Evolutionary conservation across 371 early-diverging fungal genomes (phyloP).

Genomic region (Chytridiales sp.): DNA sequence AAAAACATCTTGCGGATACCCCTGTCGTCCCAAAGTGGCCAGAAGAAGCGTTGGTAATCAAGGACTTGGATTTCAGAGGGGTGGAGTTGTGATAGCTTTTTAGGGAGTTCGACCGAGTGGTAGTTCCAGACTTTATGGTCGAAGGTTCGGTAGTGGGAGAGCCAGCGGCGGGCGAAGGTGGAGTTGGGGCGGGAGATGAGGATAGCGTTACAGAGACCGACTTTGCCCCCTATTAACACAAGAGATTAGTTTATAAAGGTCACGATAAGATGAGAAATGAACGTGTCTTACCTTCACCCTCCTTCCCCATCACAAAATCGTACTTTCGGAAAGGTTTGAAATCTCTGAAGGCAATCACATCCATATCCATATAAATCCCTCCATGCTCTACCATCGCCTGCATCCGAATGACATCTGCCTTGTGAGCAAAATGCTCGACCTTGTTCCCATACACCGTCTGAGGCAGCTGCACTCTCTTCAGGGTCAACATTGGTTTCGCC

Average conservation of each 20-base stretch:
- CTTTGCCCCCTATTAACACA: constrained; percentile 37
- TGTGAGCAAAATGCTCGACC: constrained; percentile 51
- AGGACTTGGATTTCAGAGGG: constrained; percentile 35
- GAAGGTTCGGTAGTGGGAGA: constrained; percentile 48
- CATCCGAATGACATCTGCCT: constrained; percentile 52
- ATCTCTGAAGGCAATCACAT: no score
- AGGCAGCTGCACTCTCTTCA: constrained; percentile 41
- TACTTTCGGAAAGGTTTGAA: constrained; percentile 44
- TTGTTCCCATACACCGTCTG: constrained; percentile 43
- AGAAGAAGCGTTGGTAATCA: no score
- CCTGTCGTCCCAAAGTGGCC: no score
- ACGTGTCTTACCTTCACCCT: no score
- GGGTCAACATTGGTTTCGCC: constrained; percentile 41
- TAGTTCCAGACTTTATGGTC: constrained; percentile 49
- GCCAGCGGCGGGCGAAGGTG: constrained; percentile 53
- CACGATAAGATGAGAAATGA: no score
- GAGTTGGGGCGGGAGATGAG: constrained; percentile 51
- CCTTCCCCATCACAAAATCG: constrained; percentile 55
- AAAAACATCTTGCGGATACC: no score
- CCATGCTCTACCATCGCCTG: constrained; percentile 47
- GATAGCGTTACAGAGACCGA: constrained; percentile 57
- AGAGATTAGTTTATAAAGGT: no score
- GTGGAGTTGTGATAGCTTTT: constrained; percentile 47
- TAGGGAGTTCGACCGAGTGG: constrained; percentile 54
- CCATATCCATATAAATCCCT: constrained; percentile 57